A percentile compares a stretch with the other conserved stretches of the same genome.
phyloP scores from a whole-genome alignment of 2,329 filamentous ascomycete species.

The Cytospora paraplurivora region DNA sequence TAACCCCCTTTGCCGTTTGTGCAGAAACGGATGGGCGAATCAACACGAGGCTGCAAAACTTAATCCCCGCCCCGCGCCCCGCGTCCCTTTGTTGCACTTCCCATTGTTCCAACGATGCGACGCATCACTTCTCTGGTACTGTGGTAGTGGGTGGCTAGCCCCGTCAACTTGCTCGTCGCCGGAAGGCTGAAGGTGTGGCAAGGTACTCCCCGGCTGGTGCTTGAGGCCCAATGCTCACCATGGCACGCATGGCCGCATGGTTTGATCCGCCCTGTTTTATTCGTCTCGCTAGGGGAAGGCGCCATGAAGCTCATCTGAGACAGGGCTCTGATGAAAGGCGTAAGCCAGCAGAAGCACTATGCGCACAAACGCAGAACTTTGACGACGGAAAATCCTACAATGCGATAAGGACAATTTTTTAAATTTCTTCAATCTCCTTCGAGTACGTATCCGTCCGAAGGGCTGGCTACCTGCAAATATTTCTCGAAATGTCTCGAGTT shows the following conservation, averaged over 20 bases:
- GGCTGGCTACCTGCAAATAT: not conserved
- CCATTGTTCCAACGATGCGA: not conserved
- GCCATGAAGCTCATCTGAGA: slow-evolving; percentile 19
- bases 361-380: slow-evolving; percentile 4
- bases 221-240: slow-evolving; percentile 21
- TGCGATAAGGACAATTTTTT: not conserved
- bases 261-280: slow-evolving; percentile 13
- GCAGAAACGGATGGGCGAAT: not conserved
- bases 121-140: not conserved
- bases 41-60: not conserved
- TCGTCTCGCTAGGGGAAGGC: slow-evolving; percentile 13
- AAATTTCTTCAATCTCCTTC: not conserved
- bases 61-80: not conserved
- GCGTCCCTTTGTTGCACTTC: not conserved
- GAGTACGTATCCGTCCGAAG: not conserved
- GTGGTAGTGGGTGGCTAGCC: not conserved
- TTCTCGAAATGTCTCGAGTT: not conserved
- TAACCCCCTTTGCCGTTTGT: not conserved
- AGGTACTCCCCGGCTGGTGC: slow-evolving; percentile 11
- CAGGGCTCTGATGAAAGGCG: slow-evolving; percentile 8
- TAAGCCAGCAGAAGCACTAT: slow-evolving; percentile 8
- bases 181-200: slow-evolving; percentile 20
- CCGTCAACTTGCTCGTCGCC: not conserved
- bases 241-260: not conserved
- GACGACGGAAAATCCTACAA: not conserved